Conservation (phyloP, 176 grass and related monocot genomes). For the Oryza australiensis region DNA sequence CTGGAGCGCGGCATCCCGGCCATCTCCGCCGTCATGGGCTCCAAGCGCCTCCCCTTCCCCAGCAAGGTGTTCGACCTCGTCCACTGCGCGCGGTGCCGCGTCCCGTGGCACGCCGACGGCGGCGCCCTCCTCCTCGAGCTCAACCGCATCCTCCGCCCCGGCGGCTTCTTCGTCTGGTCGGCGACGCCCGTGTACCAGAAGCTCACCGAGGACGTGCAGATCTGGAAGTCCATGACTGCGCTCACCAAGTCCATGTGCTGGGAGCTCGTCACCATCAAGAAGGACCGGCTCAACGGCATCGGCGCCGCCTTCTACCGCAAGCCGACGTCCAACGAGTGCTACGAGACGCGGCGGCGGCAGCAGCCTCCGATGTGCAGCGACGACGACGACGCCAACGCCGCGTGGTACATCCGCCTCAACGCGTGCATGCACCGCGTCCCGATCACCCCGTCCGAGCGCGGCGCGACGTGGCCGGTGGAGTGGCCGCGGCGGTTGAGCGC, state of each 20-base stretch:
- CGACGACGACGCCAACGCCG: constrained; percentile 78
- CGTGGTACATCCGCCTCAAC: constrained; percentile 90
- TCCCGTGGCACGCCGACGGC: constrained; percentile 88
- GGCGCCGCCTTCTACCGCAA: constrained; percentile 87
- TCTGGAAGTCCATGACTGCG: constrained; percentile 83
- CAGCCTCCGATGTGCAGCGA: constrained; percentile 88
- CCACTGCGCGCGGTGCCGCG: constrained; percentile 92
- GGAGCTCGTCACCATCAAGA: constrained; percentile 81
- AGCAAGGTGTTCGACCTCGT: constrained; percentile 82
- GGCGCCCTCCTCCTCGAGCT: constrained; percentile 85
- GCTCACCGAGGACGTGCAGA: constrained; percentile 76
- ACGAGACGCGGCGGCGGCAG: constrained; percentile 54
- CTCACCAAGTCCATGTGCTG: constrained; percentile 93
- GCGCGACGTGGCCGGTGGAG: constrained; percentile 57
- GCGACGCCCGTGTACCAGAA: constrained; percentile 98
- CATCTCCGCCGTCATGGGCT: constrained; percentile 97
- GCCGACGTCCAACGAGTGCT: constrained; percentile 79
- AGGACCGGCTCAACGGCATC: constrained; percentile 76
- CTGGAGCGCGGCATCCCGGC: constrained; percentile 87
- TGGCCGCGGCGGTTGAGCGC: constrained; percentile 64
- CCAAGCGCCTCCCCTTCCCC: constrained; percentile 83
- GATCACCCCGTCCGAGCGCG: constrained; percentile 42
- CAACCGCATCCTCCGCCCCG: constrained; percentile 85
- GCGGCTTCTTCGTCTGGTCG: constrained; percentile 95
- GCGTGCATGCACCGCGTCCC: constrained; percentile 83